These are phyloP conservation scores for Acanthamoeba royreba DNA, from an alignment of 208 protist genomes.

Conservation along the genomic window DNA sequence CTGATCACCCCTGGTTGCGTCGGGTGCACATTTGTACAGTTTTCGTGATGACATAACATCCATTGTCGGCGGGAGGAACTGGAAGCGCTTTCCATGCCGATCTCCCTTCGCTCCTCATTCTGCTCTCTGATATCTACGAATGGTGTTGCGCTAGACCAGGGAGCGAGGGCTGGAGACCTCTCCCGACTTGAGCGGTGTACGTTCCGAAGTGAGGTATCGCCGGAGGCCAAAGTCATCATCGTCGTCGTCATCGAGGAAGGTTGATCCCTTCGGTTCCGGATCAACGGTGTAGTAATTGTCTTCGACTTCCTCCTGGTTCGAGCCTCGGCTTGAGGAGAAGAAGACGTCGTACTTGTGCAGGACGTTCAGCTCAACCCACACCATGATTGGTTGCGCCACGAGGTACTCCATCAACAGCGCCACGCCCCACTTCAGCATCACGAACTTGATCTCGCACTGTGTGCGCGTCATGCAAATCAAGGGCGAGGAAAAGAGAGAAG, in stretches of 20 bases:
- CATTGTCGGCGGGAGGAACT: not conserved
- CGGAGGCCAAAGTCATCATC: not conserved
- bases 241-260: not conserved
- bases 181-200: not conserved
- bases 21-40: not conserved
- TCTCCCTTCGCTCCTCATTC: too few species aligned
- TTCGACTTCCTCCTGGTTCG: not conserved
- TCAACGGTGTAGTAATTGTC: not conserved
- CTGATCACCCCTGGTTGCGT: too few species aligned
- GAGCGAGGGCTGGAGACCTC: not conserved
- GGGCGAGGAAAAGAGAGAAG: not conserved
- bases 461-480: not conserved
- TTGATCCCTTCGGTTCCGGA: not conserved
- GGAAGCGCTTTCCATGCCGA: not conserved
- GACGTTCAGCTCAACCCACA: not conserved
- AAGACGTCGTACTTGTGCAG: slow-evolving; percentile 26
- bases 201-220: not conserved
- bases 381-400: slow-evolving; percentile 4
- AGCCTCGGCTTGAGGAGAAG: not conserved
- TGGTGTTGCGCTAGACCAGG: too few species aligned
- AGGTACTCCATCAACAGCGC: not conserved
- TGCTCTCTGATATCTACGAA: too few species aligned
- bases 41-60: not conserved
- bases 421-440: not conserved
- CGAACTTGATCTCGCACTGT: not conserved